Evolutionary conservation across 1,284 basidiomycete genomes (phyloP), one percentile per base, ranked within the genome.

Genomic region (Cryptococcus sp.): DNA sequence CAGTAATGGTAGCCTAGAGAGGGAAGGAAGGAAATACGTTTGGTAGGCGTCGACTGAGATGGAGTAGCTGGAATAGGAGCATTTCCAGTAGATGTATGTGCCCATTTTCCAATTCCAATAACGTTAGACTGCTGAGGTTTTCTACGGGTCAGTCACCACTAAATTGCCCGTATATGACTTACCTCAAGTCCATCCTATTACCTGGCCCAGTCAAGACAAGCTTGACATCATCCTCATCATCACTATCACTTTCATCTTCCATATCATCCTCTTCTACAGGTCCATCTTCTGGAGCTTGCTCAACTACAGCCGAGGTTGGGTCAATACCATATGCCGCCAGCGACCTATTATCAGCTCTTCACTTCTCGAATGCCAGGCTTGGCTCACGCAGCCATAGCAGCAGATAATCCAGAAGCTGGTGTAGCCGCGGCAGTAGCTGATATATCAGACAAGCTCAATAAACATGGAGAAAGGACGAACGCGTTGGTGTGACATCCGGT

Each of bases 71-170:
- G 50, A 28, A 64, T 43, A 7, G 62, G 48, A 10, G 62, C 56
- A 4, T 55, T 47, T 4, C 64, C 58, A 1, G 70, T 72, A 21
- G 69, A 64, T 0, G 69, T 65, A 49, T 73, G 70, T 0, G 71
- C 71, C 71, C 71, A 73, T 55, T 71, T 70, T 10, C 71, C 71
- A 37, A 73, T 70, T 11, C 71, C 71, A 18, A 71, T 66, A 22
- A 72, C 68, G 45, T 66, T 67, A 16, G 63, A 59, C n/a, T 61
- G 54, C 50, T 69, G 69, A 1, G 66, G 67, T 59, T 76, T 74
- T 49, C 70, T 70, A 40, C 13, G 24, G 13, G 18, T 36, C 42
- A 37, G 24, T 28, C 36, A 19, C 39, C 10, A 21, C 22, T 4
- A 21, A 42, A 32, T 11, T 16, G 48, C 22, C 4, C 23, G 4